These are phyloP conservation scores for Neonectria hederae DNA, from an alignment of 2,329 filamentous ascomycete species.

Conservation along the genomic window DNA sequence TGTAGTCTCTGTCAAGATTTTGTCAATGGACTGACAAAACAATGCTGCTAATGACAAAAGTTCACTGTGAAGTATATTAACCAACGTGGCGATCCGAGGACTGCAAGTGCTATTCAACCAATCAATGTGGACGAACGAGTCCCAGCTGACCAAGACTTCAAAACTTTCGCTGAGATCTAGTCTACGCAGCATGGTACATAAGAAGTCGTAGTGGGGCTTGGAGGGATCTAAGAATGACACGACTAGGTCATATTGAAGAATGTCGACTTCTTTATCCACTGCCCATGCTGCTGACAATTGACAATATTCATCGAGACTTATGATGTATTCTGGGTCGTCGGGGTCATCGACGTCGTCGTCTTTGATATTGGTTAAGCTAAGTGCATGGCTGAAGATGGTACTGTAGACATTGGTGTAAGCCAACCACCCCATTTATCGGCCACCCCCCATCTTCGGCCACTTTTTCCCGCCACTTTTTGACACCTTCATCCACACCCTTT, in stretches of 20 bases:
- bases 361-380: not conserved
- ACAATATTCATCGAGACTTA: not conserved
- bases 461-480: no score
- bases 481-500: no score
- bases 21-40: not conserved
- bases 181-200: not conserved
- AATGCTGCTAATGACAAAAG: not conserved
- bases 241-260: not conserved
- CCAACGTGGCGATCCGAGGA: not conserved
- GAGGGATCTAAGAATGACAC: not conserved
- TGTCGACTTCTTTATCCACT: no score
- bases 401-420: not conserved
- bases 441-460: no score
- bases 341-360: no score
- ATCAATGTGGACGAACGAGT: not conserved
- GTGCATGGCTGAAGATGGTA: not conserved
- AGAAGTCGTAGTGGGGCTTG: not conserved
- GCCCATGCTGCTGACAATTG: not conserved
- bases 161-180: not conserved
- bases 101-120: not conserved
- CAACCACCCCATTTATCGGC: no score
- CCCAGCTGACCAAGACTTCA: not conserved
- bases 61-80: not conserved
- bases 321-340: not conserved
- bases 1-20: not conserved